Evolutionary conservation across 2,329 filamentous ascomycete species (phyloP).

Genomic region (Epichloe gansuensis): DNA sequence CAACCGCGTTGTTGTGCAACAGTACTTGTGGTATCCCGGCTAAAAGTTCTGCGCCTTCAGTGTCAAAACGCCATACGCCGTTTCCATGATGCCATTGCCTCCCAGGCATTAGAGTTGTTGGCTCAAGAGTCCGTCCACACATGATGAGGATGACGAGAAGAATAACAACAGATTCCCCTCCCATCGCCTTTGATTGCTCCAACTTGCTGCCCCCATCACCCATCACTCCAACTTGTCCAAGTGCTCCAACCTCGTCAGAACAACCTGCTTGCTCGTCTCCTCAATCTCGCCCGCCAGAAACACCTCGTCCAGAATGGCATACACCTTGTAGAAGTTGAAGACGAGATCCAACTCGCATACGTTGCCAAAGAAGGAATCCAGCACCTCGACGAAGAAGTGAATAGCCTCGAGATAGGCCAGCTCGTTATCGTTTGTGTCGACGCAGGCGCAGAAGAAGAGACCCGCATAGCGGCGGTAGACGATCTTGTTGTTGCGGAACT

Average conservation of each 20-base stretch:
- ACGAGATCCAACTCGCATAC: slow-evolving; percentile 94
- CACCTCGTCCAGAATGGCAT: slow-evolving; percentile 96
- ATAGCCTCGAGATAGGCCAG: slow-evolving; percentile 93
- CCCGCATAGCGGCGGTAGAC: slow-evolving; percentile 96
- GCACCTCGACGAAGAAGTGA: slow-evolving; percentile 97
- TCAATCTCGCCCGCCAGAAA: slow-evolving; percentile 97
- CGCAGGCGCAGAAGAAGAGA: slow-evolving; percentile 97
- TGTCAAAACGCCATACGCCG: slow-evolving; percentile 1
- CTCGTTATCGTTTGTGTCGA: slow-evolving; percentile 98
- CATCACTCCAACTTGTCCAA: slow-evolving; percentile 85
- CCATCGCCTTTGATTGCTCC: too few relatives aligned
- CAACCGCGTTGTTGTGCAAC: neutral
- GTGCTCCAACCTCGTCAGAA: slow-evolving; percentile 86
- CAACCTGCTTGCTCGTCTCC: slow-evolving; percentile 97
- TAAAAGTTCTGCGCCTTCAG: neutral
- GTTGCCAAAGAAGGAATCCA: slow-evolving; percentile 98
- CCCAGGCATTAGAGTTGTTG: neutral
- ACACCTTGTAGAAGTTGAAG: slow-evolving; percentile 78
- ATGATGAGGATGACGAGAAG: neutral
- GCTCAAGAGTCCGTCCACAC: neutral
- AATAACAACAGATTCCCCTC: neutral
- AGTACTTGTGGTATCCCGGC: neutral
- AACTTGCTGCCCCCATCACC: neutral
- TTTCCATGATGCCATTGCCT: neutral
- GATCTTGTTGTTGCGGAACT: slow-evolving; percentile 88